Conservation (phyloP, 108 stramenopile genomes). For the Ochromonas danica region DNA sequence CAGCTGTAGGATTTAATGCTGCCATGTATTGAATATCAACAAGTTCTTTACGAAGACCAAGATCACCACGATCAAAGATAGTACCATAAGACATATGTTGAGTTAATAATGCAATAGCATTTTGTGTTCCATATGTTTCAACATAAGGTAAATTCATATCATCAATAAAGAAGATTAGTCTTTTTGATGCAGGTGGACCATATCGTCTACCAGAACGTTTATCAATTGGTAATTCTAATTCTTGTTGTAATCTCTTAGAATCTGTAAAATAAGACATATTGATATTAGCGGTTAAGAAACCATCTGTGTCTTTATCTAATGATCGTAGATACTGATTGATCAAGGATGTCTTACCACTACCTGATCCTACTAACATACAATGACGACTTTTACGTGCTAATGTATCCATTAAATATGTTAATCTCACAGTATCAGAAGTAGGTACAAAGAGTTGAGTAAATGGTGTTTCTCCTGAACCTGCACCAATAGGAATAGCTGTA, state of each 20-base stretch:
- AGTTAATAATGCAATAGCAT: constrained; percentile 75
- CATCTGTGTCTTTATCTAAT: constrained; percentile 72
- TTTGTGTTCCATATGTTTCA: constrained; percentile 86
- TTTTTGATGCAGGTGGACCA: constrained; percentile 77
- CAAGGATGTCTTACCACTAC: constrained; percentile 83
- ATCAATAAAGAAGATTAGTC: constrained; percentile 74
- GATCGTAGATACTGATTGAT: constrained; percentile 69
- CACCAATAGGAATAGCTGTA: constrained; percentile 68
- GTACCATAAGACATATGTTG: constrained; percentile 78
- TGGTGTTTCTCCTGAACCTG: constrained; percentile 68
- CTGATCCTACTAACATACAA: constrained; percentile 81
- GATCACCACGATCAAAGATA: constrained; percentile 76
- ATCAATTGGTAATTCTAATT: constrained; percentile 76
- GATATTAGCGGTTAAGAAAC: constrained; percentile 69
- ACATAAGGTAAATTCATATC: constrained; percentile 87
- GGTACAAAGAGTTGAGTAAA: constrained; percentile 74
- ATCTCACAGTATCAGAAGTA: constrained; percentile 77
- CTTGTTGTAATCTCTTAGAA: constrained; percentile 68
- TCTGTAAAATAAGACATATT: constrained; percentile 82
- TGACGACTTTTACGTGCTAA: constrained; percentile 69
- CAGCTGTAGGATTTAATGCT: constrained; percentile 85
- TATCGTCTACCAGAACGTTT: constrained; percentile 75
- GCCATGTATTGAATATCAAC: constrained; percentile 80
- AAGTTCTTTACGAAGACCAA: constrained; percentile 76
- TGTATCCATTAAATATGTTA: constrained; percentile 68